Conservation (phyloP, 2,329 filamentous ascomycete species). For the Hypocreales sp. region DNA sequence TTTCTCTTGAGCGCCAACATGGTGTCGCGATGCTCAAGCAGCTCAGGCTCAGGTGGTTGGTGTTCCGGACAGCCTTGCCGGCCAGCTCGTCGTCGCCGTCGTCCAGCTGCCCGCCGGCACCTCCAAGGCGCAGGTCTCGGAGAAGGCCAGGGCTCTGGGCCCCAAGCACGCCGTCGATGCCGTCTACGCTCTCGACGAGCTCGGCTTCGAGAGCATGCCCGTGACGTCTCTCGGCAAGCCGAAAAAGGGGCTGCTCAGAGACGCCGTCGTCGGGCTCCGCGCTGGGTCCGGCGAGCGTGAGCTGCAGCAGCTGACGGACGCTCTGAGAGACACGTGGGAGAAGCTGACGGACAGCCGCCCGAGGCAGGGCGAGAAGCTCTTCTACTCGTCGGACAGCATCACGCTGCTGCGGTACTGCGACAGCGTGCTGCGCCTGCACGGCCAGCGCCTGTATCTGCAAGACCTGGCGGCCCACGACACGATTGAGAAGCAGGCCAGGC, state of each 20-base stretch:
- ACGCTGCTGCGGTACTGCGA: conserved; percentile 21
- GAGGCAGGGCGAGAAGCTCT: conserved; percentile 9
- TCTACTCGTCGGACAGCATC: conserved; percentile 19
- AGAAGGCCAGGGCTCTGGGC: conserved; percentile 16
- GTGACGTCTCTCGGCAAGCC: conserved; percentile 28
- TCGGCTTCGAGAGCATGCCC: conserved; percentile 21
- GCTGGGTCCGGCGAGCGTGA: neutral
- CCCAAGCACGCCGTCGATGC: conserved; percentile 21
- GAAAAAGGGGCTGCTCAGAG: conserved; percentile 21
- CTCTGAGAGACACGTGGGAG: conserved; percentile 13
- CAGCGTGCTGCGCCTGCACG: conserved; percentile 9
- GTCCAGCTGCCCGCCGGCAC: conserved; percentile 16
- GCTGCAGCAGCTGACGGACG: conserved; percentile 4
- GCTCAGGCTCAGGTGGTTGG: conserved; percentile 24
- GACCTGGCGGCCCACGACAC: conserved; percentile 16
- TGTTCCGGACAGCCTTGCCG: conserved; percentile 25
- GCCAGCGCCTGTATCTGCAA: conserved; percentile 17
- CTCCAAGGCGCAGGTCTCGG: conserved; percentile 15
- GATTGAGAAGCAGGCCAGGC: conserved; percentile 13
- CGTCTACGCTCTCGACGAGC: conserved; percentile 24
- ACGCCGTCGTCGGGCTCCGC: conserved; percentile 6
- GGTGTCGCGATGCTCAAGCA: no score
- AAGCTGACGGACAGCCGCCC: conserved; percentile 13
- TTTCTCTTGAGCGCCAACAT: neutral
- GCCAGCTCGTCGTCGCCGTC: conserved; percentile 30